Evolutionary conservation across 2,329 filamentous ascomycete genomes (phyloP).

Genomic region (Graphium sp.): DNA sequence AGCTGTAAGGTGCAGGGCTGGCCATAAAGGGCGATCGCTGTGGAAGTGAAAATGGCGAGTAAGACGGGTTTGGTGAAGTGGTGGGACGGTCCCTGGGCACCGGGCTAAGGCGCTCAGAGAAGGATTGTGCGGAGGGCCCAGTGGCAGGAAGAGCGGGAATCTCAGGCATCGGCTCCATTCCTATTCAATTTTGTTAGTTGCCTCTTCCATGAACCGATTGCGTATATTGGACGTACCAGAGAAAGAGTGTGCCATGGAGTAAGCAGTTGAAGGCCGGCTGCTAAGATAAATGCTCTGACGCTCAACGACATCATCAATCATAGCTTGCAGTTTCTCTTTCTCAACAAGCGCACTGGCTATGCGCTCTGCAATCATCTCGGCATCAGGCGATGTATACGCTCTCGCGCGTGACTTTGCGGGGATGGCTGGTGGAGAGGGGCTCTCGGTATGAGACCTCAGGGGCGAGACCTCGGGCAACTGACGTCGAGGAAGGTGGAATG

Average conservation of each 20-base stretch:
- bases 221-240: not conserved
- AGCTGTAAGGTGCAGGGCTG: not conserved
- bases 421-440: conserved; percentile 14
- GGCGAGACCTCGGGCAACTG: conserved; percentile 17
- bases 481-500: conserved; percentile 37
- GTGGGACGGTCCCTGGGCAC: conserved; percentile 17
- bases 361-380: conserved; percentile 34
- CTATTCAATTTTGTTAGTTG: conserved; percentile 11
- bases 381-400: conserved; percentile 25
- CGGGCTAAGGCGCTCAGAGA: conserved; percentile 34
- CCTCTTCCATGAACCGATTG: not conserved
- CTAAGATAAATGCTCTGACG: conserved; percentile 38
- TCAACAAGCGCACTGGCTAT: conserved; percentile 41
- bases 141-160: conserved; percentile 39
- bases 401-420: conserved; percentile 27
- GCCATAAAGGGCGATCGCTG: not conserved
- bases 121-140: conserved; percentile 38
- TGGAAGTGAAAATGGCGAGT: conserved; percentile 3
- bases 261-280: conserved; percentile 34
- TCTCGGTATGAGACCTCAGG: conserved; percentile 9
- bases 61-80: conserved; percentile 13
- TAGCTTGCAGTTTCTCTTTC: conserved; percentile 37
- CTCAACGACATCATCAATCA: conserved; percentile 43
- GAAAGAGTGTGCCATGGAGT: conserved; percentile 16
- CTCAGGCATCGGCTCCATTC: conserved; percentile 32